Evolutionary conservation across 2,329 filamentous ascomycete genomes (phyloP).

Genomic region (Samsoniella hepiali): DNA sequence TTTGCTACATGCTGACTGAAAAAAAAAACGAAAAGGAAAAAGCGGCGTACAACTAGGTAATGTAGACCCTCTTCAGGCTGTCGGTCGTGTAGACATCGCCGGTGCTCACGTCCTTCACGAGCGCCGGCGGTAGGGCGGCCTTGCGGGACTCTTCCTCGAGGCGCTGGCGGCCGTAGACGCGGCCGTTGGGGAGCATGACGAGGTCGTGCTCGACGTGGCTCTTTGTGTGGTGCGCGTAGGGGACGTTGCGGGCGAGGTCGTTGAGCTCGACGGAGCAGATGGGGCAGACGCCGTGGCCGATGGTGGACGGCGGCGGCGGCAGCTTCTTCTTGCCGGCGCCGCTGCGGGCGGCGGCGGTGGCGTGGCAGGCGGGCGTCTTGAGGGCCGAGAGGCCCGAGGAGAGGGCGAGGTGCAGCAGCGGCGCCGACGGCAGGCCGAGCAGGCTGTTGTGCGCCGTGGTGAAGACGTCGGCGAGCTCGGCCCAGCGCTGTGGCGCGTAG

Average conservation of each 20-base stretch:
- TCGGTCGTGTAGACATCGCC: slow-evolving; percentile 62
- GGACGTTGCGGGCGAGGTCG: slow-evolving; percentile 80
- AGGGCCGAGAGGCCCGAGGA: slow-evolving; percentile 89
- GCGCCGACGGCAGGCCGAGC: slow-evolving; percentile 75
- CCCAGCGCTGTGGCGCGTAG: slow-evolving; percentile 73
- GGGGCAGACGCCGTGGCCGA: slow-evolving; percentile 78
- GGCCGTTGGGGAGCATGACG: slow-evolving; percentile 79
- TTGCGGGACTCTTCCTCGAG: slow-evolving; percentile 77
- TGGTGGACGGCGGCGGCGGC: slow-evolving; percentile 33
- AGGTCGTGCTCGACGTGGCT: slow-evolving; percentile 88
- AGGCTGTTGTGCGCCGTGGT: slow-evolving; percentile 82
- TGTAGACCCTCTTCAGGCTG: slow-evolving; percentile 82
- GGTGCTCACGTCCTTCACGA: slow-evolving; percentile 75
- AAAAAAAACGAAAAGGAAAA: background rate
- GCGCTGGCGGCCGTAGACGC: slow-evolving; percentile 75
- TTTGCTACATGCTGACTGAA: background rate
- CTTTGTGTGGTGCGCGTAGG: slow-evolving; percentile 93
- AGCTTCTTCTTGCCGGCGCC: slow-evolving; percentile 11
- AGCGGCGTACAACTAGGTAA: slow-evolving; percentile 47
- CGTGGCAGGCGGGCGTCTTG: slow-evolving; percentile 93
- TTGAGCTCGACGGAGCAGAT: slow-evolving; percentile 97
- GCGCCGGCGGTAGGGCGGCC: slow-evolving; percentile 62
- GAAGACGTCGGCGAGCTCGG: slow-evolving; percentile 73
- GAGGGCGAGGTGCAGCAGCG: slow-evolving; percentile 85
- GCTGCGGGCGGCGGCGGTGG: slow-evolving; percentile 44